Base-by-base conservation (phyloP, 1,139 yeast genomes). In the Lodderomyces jiufengensis region DNA sequence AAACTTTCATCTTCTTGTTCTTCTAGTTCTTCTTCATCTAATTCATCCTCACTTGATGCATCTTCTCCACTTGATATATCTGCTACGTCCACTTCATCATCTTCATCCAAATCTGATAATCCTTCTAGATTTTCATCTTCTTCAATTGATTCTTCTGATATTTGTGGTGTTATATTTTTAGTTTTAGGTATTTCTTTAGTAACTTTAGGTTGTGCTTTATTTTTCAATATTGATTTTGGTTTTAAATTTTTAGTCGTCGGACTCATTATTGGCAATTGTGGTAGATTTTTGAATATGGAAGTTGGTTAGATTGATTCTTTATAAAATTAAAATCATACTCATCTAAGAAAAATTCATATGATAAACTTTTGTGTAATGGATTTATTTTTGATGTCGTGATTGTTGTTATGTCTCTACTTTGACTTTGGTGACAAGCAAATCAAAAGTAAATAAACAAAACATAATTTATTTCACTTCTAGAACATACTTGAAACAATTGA, bases 1-100 rank as follows among this genome's bases (percentile, higher is more conserved):
- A 69, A 54, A 14, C 63, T 66, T 11, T 64, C 73, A 27, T 60
- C 71, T 22, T 50, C 57, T 11, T 52, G 58, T 4, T 43, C 50
- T 9, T 46, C 51, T 2, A 46, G 53, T 4, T 52, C 64, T 5
- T 47, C 59, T 3, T 49, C 63, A 7, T 50, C 55, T 12, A 50
- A 58, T 5, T 44, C 58, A 10, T 42, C 49, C 4, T 47, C 53
- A 9, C 43, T 50, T 6, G 37, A 29, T 11, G 39, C 49, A 4
- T 29, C 37, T 9, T 35, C 37, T 18, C 7, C 20, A n/a, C 41
- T 34, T 9, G 42, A 38, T 11, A 38, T 44, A 16, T 44, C 50
- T 5, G 41, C 50, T 4, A 44, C 47, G 20, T 50, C 52, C 5
- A 42, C 53, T 14, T 47, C 50, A 22, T 48, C 46, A 34, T 40